phyloP scores from a whole-genome alignment of 78 protist species.

The Dictyostelium brefeldianum region DNA sequence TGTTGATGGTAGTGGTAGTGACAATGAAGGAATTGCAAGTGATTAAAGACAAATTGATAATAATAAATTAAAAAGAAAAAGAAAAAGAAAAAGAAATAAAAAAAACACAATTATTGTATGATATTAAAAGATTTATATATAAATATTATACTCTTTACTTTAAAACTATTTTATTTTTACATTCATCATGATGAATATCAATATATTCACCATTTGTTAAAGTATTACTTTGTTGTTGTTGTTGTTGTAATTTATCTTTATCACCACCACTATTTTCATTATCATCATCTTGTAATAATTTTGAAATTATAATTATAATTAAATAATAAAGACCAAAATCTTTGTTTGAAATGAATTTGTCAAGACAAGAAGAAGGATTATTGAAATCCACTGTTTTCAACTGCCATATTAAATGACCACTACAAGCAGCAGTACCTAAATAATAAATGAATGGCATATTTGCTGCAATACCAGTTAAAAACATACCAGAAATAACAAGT shows the following conservation, averaged over 20 bases:
- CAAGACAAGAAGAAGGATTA: constrained; percentile 45
- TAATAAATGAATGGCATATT: constrained; percentile 54
- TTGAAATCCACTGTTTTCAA: constrained; percentile 71
- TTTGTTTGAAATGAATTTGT: constrained; percentile 52
- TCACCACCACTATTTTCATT: not conserved
- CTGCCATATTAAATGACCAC: constrained; percentile 88
- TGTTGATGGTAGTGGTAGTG: too few species aligned
- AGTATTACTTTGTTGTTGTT: too few species aligned
- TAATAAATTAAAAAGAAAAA: not conserved
- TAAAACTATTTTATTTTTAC: too few species aligned
- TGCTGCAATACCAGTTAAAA: constrained; percentile 31
- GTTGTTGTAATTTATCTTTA: not conserved
- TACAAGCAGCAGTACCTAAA: constrained; percentile 31
- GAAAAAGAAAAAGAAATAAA: not conserved
- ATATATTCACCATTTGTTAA: too few species aligned
- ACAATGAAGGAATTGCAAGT: not conserved
- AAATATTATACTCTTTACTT: too few species aligned
- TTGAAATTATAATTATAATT: constrained; percentile 42
- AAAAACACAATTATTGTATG: not conserved
- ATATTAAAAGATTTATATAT: too few species aligned
- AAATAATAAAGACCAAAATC: constrained; percentile 39
- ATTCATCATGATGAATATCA: too few species aligned
- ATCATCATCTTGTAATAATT: constrained; percentile 15
- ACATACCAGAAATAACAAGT: constrained; percentile 53
- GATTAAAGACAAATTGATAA: not conserved